Base-by-base conservation (phyloP, 805 yeast species). In the Ogataea nitratoaversa region DNA sequence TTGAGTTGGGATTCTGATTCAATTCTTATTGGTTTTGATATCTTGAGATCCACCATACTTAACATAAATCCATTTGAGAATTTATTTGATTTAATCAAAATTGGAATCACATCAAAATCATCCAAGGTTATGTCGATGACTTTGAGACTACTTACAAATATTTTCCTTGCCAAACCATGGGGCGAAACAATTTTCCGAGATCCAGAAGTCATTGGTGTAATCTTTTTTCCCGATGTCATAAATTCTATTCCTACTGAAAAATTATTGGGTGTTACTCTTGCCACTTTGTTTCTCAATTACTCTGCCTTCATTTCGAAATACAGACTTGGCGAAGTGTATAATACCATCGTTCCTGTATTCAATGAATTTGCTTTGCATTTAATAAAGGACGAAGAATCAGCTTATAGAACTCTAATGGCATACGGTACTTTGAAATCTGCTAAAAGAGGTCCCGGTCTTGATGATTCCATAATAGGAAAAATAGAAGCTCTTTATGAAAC, bases 341-440 rank as follows among this genome's bases (percentile, higher is more conserved):
- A 46, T 0, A 57, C 57, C 20, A 58, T 56, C 34, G 62, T 58
- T 4, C 48, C 50, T 12, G 42, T 38, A 8, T 28, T 54, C 14
- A 49, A 52, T 33, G 40, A 32, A n/a, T 42, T 45, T 14, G 48
- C 46, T 13, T 34, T 47, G 5, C 38, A 36, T 1, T 20, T 55
- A 8, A 14, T 48, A 3, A 50, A 62, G 1, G 74, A 74, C 29
- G 72, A 78, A 30, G 95, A 86, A 59, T 76, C 89, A 2, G 76
- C 79, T 0, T 86, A 85, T 57, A 70, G 95, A 53, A 48, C 79
- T 18, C 47, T 72, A 9, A 67, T 85, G 19, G 79, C 84, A 0
- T 71, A 68, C 42, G 95, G 93, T 3, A 84, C 86, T 34, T 47
- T 79, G 28, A 52, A 72, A 16, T 57, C 60, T 5, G 38, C 37